Evolutionary conservation across 352 stramenopile species (phyloP).

Genomic region (Phytophthora hybrid): DNA sequence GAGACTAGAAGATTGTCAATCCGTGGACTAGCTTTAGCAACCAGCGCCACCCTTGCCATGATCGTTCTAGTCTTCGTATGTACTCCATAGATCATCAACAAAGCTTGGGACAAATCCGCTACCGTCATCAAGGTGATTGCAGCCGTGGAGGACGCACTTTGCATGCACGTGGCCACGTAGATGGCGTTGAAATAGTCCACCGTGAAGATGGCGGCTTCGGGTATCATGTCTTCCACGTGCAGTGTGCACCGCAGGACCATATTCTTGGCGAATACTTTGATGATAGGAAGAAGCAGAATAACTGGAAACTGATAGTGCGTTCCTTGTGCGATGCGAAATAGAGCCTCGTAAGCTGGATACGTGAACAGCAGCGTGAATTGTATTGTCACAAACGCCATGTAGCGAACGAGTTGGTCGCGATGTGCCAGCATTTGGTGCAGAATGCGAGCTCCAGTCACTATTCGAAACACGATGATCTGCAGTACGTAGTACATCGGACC

Average conservation of each 20-base stretch:
- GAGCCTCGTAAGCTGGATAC: constrained; percentile 21
- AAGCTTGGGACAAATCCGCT: constrained; percentile 18
- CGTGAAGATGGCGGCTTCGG: constrained; percentile 27
- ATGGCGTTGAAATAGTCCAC: constrained; percentile 38
- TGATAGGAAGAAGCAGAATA: constrained; percentile 24
- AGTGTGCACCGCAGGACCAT: constrained; percentile 1
- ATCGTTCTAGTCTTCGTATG: not conserved
- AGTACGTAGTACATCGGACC: constrained; percentile 10
- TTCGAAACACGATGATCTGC: constrained; percentile 7
- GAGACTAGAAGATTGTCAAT: not conserved
- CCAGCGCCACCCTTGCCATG: not conserved
- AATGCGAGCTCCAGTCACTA: not conserved
- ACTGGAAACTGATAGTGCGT: constrained; percentile 11
- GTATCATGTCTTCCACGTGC: constrained; percentile 29
- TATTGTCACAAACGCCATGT: constrained; percentile 8
- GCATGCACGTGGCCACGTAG: constrained; percentile 28
- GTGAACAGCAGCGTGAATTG: constrained; percentile 6
- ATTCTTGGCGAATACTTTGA: constrained; percentile 39
- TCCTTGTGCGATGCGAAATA: constrained; percentile 9
- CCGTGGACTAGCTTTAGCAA: not conserved
- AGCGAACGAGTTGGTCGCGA: not conserved
- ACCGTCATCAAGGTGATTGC: constrained; percentile 13
- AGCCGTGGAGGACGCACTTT: constrained; percentile 11
- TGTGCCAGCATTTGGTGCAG: constrained; percentile 7
- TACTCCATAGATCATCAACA: constrained; percentile 18